A percentile compares a stretch with the other conserved stretches of the same genome.
Conservation (phyloP, 1,139 yeast genomes). For the Taphrina communis region DNA sequence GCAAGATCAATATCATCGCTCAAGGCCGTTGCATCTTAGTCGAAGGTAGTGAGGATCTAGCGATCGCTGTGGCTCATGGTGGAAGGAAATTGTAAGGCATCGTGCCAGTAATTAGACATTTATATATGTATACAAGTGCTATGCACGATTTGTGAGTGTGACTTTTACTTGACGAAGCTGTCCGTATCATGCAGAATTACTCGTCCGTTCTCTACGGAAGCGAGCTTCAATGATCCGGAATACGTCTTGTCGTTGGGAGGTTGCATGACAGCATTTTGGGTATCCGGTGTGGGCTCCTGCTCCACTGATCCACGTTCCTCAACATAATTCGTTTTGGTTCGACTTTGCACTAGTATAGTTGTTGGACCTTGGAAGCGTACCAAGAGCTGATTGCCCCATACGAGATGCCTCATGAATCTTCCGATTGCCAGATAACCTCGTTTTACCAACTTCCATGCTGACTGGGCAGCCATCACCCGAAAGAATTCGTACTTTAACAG, state of each 20-base stretch:
- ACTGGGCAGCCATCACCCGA: slow-evolving; percentile 42
- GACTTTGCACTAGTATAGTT: slow-evolving; percentile 46
- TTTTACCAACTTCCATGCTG: slow-evolving; percentile 32
- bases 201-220: slow-evolving; percentile 46
- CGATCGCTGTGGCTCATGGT: slow-evolving; percentile 36
- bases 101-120: background rate
- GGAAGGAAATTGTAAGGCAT: slow-evolving; percentile 19
- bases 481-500: slow-evolving; percentile 19
- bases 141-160: background rate
- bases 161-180: slow-evolving; percentile 18
- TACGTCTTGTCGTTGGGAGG: slow-evolving; percentile 3
- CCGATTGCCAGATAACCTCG: background rate
- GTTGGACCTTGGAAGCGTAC: slow-evolving; percentile 46
- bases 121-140: slow-evolving; percentile 11
- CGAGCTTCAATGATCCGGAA: slow-evolving; percentile 46
- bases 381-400: slow-evolving; percentile 46
- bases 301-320: slow-evolving; percentile 38
- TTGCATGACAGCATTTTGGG: background rate
- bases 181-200: slow-evolving; percentile 44
- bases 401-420: slow-evolving; percentile 40
- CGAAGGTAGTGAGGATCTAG: slow-evolving; percentile 65
- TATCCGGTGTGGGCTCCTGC: slow-evolving; percentile 36
- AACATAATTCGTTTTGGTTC: slow-evolving; percentile 14
- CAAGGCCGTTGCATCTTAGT: slow-evolving; percentile 74
- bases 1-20: slow-evolving; percentile 55